Evolutionary conservation across 2,329 filamentous ascomycete species (phyloP), one percentile per base, ranked within the genome.

Genomic region (Diaporthe longicolla): DNA sequence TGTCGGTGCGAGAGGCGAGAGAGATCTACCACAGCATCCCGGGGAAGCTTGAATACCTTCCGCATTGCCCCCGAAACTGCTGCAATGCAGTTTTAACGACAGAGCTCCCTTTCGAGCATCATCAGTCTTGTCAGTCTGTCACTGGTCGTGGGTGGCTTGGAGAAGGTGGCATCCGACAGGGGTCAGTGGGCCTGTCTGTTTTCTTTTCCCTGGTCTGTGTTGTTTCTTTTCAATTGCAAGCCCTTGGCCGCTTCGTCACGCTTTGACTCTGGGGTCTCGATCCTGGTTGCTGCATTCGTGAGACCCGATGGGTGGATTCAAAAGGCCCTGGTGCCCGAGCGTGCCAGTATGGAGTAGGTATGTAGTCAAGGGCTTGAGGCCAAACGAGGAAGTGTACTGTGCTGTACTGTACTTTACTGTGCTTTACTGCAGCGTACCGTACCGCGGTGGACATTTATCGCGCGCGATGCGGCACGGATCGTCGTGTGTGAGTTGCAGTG

Each of bases 191-290:
- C 45, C 32, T 54, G 63, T 21, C 48, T 68, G 63, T 21, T 54
- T 54, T 68, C 48, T 54, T 54, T 68, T 54, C 13, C 63, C 24
- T 68, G 6, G 45, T 48, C 32, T 19, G 45, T 37, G 29, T 40
- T 24, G 48, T 54, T 68, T 68, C 63, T 54, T 54, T 37, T 54
- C 21, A 21, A 54, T 13, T 37, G 63, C 48, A 9, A 54, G 45
- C 45, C 21, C 63, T 32, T 21, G 17, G 29, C 54, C 63, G 63
- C 63, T 52, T 68, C 48, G 21, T 54, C 32, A 52, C 63, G 63
- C 45, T 54, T 40, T 68, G 63, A 68, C 63, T 68, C 63, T 54
- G 48, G 63, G 63, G 63, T 68, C 48, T 68, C 63, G 48, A 54
- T 68, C 48, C 63, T 68, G 48, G 48, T 13, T 54, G 63, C 32